phyloP scores from a whole-genome alignment of 352 stramenopile genomes.

The Phytophthora lateralis region DNA sequence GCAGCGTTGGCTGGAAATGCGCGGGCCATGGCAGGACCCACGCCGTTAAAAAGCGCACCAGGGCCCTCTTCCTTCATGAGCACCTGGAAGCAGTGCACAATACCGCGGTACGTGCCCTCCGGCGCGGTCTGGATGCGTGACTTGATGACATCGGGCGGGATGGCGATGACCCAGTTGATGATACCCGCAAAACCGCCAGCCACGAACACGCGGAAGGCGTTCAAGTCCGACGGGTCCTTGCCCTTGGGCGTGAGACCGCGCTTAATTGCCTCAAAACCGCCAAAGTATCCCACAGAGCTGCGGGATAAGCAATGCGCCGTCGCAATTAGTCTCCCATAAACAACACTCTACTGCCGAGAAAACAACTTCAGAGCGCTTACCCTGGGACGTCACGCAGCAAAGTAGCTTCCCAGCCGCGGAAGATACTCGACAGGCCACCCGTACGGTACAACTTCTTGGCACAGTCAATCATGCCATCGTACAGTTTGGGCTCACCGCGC shows the following conservation, averaged over 20 bases:
- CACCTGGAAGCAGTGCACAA: slow-evolving; percentile 92
- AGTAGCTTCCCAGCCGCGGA: slow-evolving; percentile 94
- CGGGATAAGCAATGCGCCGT: not conserved
- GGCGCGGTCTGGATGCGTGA: slow-evolving; percentile 96
- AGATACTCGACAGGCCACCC: slow-evolving; percentile 93
- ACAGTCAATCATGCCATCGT: slow-evolving; percentile 96
- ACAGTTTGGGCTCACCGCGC: slow-evolving; percentile 82
- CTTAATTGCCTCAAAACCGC: slow-evolving; percentile 94
- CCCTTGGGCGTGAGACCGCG: slow-evolving; percentile 78
- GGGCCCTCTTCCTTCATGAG: slow-evolving; percentile 95
- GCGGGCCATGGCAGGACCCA: slow-evolving; percentile 93
- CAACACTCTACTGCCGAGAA: slow-evolving; percentile 23
- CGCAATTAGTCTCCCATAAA: slow-evolving; percentile 13
- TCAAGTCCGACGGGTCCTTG: slow-evolving; percentile 86
- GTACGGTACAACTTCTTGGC: slow-evolving; percentile 92
- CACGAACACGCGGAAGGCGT: slow-evolving; percentile 90
- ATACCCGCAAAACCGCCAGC: slow-evolving; percentile 94
- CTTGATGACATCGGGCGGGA: slow-evolving; percentile 97
- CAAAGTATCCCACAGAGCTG: slow-evolving; percentile 95
- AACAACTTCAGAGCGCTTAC: slow-evolving; percentile 49
- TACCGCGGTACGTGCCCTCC: slow-evolving; percentile 93
- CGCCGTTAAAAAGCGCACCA: slow-evolving; percentile 93
- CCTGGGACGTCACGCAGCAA: slow-evolving; percentile 94
- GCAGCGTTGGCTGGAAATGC: slow-evolving; percentile 96
- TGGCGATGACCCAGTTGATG: slow-evolving; percentile 95